A percentile compares a stretch with the other conserved stretches of the same genome.
Evolutionary conservation across 2,329 filamentous ascomycete species (phyloP).

Genomic region (Ceratocystis diversiconidia): DNA sequence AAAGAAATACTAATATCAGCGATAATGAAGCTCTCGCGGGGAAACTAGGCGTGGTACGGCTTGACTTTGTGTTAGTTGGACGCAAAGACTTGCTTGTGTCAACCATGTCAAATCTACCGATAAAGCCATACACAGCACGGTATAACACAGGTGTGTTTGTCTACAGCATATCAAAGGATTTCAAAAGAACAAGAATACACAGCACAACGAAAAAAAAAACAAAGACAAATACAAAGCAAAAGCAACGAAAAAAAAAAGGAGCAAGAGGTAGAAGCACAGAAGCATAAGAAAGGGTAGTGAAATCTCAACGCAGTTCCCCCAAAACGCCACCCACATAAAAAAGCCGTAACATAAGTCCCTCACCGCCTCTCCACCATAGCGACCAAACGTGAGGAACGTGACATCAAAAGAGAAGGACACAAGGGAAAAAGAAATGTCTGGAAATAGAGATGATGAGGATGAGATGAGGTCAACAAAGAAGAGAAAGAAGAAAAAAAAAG

Average conservation of each 20-base stretch:
- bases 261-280: neutral
- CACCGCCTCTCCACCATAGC: neutral
- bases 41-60: too few species aligned
- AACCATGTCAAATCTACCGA: too few species aligned
- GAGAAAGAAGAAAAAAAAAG: neutral
- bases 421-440: constrained; percentile 3
- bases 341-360: neutral
- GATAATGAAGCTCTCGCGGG: neutral
- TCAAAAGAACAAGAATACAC: neutral
- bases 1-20: neutral
- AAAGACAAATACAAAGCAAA: neutral
- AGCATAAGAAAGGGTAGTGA: neutral
- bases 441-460: neutral
- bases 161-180: too few species aligned
- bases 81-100: too few species aligned
- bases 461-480: neutral
- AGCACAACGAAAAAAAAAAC: neutral
- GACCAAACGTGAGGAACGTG: constrained; percentile 6
- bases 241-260: neutral
- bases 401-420: constrained; percentile 4
- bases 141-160: too few species aligned
- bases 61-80: too few species aligned
- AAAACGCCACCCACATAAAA: constrained; percentile 5
- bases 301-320: constrained; percentile 3
- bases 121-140: too few species aligned